Evolutionary conservation across 768 basidiomycete genomes (phyloP), one percentile per base, ranked within the genome.

Genomic region (Megacollybia marginata): DNA sequence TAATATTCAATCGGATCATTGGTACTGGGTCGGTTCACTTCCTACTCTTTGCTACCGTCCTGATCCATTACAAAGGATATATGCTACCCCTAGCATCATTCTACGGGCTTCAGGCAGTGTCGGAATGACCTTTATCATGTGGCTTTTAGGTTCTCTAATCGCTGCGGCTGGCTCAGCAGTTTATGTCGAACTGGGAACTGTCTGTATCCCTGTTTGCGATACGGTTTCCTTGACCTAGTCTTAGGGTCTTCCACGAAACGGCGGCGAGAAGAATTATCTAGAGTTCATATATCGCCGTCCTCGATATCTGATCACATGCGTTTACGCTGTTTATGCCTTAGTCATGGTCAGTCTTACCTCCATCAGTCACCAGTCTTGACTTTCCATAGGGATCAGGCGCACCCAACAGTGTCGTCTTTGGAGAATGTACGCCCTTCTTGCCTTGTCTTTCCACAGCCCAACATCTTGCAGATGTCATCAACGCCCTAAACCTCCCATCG

Each of bases 201-300:
- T 85, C 51, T 53, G 72, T 53, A 34, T 40, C 48, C 8, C 5
- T 40, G 38, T 13, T 32, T 31, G 46, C 3, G 1, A 5, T 13
- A 15, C 31, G 9, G 7, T 38, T 20, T 48, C 38, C 9, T 18
- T 28, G 1, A 51, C 7, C 2, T 3, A 28, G n/a, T 1, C 19
- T 9, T 45, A 86, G 82, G 83, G 79, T 16, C 68, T 88, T 2
- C 86, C 86, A 1, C 69, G 78, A 3, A 87, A 73, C 49, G 86
- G 86, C 1, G 86, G 82, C 2, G 85, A 88, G 68, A 88, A 87
- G 66, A 84, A 81, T 47, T 88, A 88, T 56, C 64, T 88, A 34
- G 83, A 86, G 52, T 85, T 73, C 58, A 75, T 86, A n/a, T 88
- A 77, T 62, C 69, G 75, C 40, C 70, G 70, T 4, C 86, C 85